A percentile compares a stretch with the other conserved stretches of the same genome.
phyloP scores from a whole-genome alignment of 345 rosid species.

The Adansonia digitata region DNA sequence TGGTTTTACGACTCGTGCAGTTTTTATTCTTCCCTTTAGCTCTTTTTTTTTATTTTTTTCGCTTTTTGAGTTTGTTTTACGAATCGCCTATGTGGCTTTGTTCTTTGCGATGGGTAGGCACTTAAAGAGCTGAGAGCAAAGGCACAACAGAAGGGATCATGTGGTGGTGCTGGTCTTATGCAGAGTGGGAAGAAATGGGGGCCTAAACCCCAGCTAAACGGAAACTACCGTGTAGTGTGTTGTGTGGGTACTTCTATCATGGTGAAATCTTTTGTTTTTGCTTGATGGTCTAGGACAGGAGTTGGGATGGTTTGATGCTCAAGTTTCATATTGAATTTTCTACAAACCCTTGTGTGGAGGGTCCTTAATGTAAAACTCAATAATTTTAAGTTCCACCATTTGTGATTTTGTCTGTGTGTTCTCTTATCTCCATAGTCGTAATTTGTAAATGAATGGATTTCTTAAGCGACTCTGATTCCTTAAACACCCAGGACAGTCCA shows the following conservation, averaged over 20 bases:
- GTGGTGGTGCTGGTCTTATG: conserved; percentile 92
- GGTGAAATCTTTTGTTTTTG: not conserved
- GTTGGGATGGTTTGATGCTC: not conserved
- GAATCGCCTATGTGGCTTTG: not conserved
- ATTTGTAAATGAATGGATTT: not conserved
- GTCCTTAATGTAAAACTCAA: too few relatives aligned
- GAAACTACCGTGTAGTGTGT: not conserved
- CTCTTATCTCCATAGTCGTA: not conserved
- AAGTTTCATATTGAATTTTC: not conserved
- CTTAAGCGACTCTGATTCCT: not conserved
- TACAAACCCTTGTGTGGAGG: not conserved
- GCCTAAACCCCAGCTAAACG: not conserved
- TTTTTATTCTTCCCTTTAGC: not conserved
- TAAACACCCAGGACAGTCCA: not conserved
- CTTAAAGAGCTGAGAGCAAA: conserved; percentile 81
- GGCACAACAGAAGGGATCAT: conserved; percentile 69
- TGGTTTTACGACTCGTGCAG: not conserved
- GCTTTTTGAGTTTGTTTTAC: not conserved
- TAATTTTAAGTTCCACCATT: not conserved
- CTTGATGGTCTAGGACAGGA: not conserved
- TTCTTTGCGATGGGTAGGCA: conserved; percentile 39
- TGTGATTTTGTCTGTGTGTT: not conserved
- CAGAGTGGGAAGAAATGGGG: conserved; percentile 90
- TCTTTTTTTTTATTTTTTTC: too few relatives aligned
- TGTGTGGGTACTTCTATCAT: not conserved